phyloP scores from a whole-genome alignment of 768 basidiomycete species.

The Holtermannia corniformis region DNA sequence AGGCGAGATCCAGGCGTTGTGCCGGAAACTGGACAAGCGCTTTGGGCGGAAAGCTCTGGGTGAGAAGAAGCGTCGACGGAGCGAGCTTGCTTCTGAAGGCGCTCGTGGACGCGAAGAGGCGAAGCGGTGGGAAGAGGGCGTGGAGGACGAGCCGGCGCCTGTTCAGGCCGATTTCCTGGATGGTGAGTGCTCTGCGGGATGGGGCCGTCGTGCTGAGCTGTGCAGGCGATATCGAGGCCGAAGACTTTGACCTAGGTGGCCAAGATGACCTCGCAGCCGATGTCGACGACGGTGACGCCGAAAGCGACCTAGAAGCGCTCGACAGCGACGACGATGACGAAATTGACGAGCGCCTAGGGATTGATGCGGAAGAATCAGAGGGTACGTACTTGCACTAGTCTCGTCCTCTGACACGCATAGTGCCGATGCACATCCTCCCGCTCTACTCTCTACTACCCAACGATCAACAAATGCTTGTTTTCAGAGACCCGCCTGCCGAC shows the following conservation, averaged over 20 bases:
- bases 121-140: constrained; percentile 5
- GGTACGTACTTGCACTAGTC: constrained; percentile 28
- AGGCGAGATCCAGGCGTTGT: constrained; percentile 82
- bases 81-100: constrained; percentile 1
- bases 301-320: constrained; percentile 53
- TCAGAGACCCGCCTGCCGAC: constrained; percentile 69
- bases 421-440: constrained; percentile 87
- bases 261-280: constrained; percentile 47
- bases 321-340: constrained; percentile 61
- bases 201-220: constrained; percentile 11
- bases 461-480: constrained; percentile 92
- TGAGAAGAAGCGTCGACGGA: constrained; percentile 42
- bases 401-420: constrained; percentile 43
- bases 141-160: not conserved
- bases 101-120: constrained; percentile 1
- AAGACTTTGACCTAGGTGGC: constrained; percentile 45
- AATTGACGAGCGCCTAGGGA: constrained; percentile 48
- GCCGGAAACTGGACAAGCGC: constrained; percentile 65
- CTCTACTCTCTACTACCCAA: constrained; percentile 85
- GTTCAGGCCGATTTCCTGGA: not conserved
- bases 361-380: constrained; percentile 59
- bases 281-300: constrained; percentile 54
- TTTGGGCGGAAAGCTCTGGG: constrained; percentile 61
- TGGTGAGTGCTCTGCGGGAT: constrained; percentile 1
- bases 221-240: constrained; percentile 41